These are phyloP conservation scores for Saccharomyces hybrid DNA, from an alignment of 1,139 yeast species.

Conservation along the genomic window DNA sequence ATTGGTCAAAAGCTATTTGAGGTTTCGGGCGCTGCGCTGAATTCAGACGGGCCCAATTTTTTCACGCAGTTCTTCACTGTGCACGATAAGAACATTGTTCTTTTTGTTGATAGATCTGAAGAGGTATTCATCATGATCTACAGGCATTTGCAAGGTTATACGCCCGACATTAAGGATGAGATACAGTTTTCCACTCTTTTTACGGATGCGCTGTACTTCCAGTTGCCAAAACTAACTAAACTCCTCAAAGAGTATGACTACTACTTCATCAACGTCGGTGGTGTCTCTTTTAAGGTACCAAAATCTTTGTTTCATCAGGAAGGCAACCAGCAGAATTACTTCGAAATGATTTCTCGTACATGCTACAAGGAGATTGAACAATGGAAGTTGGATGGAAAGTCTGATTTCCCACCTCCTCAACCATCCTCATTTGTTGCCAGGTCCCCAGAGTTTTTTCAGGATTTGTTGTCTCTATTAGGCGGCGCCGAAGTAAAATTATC, in stretches of 20 bases:
- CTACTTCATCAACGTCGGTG: slow-evolving; percentile 54
- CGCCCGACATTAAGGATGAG: slow-evolving; percentile 49
- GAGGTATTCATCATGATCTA: slow-evolving; percentile 56
- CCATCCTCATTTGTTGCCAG: slow-evolving; percentile 47
- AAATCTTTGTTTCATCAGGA: slow-evolving; percentile 42
- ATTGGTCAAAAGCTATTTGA: slow-evolving; percentile 56
- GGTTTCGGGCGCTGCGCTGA: slow-evolving; percentile 69
- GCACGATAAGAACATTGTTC: slow-evolving; percentile 19
- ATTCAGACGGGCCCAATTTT: slow-evolving; percentile 57
- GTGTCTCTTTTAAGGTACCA: slow-evolving; percentile 50
- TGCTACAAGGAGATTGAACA: slow-evolving; percentile 40
- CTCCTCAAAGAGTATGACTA: slow-evolving; percentile 43
- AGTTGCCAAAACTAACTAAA: slow-evolving; percentile 46
- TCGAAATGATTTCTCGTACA: slow-evolving; percentile 50
- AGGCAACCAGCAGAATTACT: slow-evolving; percentile 72
- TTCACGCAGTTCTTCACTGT: slow-evolving; percentile 24
- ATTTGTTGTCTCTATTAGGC: slow-evolving; percentile 46
- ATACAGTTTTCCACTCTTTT: slow-evolving; percentile 52
- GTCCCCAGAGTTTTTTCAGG: slow-evolving; percentile 49
- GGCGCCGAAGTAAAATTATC: slow-evolving; percentile 50
- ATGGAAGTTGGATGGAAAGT: slow-evolving; percentile 35
- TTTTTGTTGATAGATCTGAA: slow-evolving; percentile 68
- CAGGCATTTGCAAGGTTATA: slow-evolving; percentile 69
- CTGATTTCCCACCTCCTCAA: slow-evolving; percentile 56
- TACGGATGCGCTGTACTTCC: slow-evolving; percentile 64